Evolutionary conservation across 305 asterid genomes (phyloP), one percentile per base, ranked within the genome.

Genomic region (Plantago lanceolata): DNA sequence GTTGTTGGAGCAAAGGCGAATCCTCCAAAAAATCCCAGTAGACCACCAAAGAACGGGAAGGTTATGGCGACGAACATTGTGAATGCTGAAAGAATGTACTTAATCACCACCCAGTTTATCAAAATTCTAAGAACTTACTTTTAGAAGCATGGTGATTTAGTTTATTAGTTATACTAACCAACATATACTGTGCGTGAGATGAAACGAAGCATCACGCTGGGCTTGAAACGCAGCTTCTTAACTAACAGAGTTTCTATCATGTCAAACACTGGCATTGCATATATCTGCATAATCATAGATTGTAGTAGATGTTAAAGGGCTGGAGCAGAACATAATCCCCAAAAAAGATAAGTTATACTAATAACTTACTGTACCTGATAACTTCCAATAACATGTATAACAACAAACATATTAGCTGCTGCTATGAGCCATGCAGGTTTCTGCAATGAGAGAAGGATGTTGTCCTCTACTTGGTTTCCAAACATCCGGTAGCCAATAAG

Each of bases 1-100:
- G 89, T 71, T 12, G 89, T 86, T 8, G 89, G 87, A 52, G 87
- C 88, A 20, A 86, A 86, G 48, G 83, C 84, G 65, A 86, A 82
- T 40, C 91, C 87, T 67, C 84, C 85, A 12, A 81, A 84, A 77
- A 84, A 82, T 51, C 82, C 85, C 18, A 79, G 87, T 44, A 84
- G 81, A 3, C 88, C 88, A 5, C 84, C 85, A 9, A 86, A 84
- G 79, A 78, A 80, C 14, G 88, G 86, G 77, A 84, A 82, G 4
- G 79, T 68, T 33, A 82, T 78, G 45, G 71, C 89, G 31, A 84
- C 40, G 17, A 81, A 61, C 82, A 80, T 82, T 14, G 92, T 82
- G 63, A 77, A 67, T 2, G 74, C 87, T 82, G 81, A 54, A 71
- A 60, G 20, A 57, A 29, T 11, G 65, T 6, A 33, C 11, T 59